A percentile compares a stretch with the other conserved stretches of the same genome.
Evolutionary conservation across 306 rosid species (phyloP).

Genomic region (Vachellia collinsii): DNA sequence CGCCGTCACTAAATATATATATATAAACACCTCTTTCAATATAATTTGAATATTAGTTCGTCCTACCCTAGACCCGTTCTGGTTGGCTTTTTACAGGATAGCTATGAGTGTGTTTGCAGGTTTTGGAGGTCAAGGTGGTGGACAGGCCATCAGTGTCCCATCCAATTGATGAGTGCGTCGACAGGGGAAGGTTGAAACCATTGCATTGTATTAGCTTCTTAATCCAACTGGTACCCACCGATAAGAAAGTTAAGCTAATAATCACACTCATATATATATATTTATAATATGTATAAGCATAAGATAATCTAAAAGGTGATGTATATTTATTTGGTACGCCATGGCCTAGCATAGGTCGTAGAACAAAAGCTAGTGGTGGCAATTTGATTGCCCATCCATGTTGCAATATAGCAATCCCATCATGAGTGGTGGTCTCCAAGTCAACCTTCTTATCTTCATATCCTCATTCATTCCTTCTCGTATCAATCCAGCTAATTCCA

Average conservation of each 20-base stretch:
- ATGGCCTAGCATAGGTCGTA: background rate
- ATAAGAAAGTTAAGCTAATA: background rate
- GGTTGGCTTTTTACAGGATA: background rate
- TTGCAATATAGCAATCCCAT: slow-evolving; percentile 7
- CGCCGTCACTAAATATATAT: too few relatives aligned
- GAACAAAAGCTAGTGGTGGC: slow-evolving; percentile 45
- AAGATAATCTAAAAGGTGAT: background rate
- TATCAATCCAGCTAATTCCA: slow-evolving; percentile 13
- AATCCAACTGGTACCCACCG: slow-evolving; percentile 27
- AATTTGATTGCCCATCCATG: slow-evolving; percentile 42
- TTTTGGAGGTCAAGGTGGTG: slow-evolving; percentile 8
- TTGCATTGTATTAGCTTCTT: slow-evolving; percentile 25
- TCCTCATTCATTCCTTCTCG: slow-evolving; percentile 29
- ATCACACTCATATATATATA: background rate
- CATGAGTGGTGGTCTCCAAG: slow-evolving; percentile 44
- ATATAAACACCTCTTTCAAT: too few relatives aligned
- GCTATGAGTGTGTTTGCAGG: background rate
- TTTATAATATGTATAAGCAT: background rate
- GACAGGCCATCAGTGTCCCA: slow-evolving; percentile 22
- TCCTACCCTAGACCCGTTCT: too few relatives aligned
- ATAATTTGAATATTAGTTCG: too few relatives aligned
- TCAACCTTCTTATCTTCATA: slow-evolving; percentile 58
- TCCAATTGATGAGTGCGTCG: slow-evolving; percentile 11
- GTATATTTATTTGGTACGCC: background rate
- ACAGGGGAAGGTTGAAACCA: background rate